Conservation (phyloP, 2,329 filamentous ascomycete genomes). For the Lithohypha guttulata region DNA sequence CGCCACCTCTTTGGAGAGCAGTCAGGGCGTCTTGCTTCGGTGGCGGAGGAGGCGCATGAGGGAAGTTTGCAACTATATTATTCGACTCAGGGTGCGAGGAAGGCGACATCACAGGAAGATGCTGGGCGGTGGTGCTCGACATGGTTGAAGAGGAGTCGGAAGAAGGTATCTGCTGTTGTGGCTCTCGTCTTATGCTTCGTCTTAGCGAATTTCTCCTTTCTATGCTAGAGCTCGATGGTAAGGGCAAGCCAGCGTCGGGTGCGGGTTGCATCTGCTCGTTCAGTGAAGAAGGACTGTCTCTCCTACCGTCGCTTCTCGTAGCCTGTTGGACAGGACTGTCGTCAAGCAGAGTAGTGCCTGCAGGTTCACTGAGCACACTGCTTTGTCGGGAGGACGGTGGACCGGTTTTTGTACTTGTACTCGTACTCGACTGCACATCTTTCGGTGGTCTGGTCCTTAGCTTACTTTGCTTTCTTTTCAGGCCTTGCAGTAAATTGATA, state of each 20-base stretch:
- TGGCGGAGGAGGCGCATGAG: conserved; percentile 38
- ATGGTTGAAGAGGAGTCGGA: conserved; percentile 42
- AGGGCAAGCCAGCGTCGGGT: conserved; percentile 25
- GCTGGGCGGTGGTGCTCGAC: conserved; percentile 39
- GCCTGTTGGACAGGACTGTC: conserved; percentile 25
- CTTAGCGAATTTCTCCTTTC: conserved; percentile 12
- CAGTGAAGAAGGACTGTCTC: conserved; percentile 26
- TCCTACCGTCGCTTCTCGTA: conserved; percentile 22
- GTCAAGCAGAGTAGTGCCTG: conserved; percentile 28
- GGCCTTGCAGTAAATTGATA: conserved; percentile 86
- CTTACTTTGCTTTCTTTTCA: conserved; percentile 95
- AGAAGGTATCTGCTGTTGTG: conserved; percentile 12
- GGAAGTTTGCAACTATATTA: conserved; percentile 15
- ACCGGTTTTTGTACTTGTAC: conserved; percentile 10
- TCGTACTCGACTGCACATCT: conserved; percentile 35
- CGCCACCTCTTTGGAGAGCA: conserved; percentile 80
- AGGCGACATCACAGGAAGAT: conserved; percentile 61
- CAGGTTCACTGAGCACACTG: conserved; percentile 35
- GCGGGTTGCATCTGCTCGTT: conserved; percentile 26
- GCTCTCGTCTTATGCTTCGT: conserved; percentile 5
- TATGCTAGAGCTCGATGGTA: not conserved
- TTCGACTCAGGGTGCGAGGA: conserved; percentile 45
- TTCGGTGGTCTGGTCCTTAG: conserved; percentile 48
- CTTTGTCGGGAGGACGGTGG: conserved; percentile 30
- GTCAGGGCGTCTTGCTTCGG: conserved; percentile 81